Evolutionary conservation across 148 eudicot genomes (phyloP).

Genomic region (Rhododendron vialii): DNA sequence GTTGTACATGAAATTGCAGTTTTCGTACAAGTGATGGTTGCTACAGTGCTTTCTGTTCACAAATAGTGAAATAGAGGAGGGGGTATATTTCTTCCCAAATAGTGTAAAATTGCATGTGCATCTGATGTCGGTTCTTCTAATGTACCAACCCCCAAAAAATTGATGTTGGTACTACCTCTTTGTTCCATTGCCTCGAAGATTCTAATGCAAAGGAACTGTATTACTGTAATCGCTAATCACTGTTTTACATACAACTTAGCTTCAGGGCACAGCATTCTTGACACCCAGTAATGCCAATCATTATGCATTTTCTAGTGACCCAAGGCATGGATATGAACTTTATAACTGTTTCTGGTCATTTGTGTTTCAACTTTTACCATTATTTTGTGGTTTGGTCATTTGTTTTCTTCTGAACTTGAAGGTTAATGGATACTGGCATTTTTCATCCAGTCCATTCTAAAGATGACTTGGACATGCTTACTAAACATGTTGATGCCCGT

Average conservation of each 20-base stretch:
- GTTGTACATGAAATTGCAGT: neutral
- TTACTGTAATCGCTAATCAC: neutral
- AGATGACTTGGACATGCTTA: neutral
- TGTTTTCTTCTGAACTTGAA: neutral
- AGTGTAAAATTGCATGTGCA: neutral
- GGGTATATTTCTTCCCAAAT: neutral
- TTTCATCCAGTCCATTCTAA: neutral
- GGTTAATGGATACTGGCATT: neutral
- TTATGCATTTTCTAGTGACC: neutral
- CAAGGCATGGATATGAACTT: neutral
- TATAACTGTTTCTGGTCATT: neutral
- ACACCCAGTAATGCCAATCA: too few relatives aligned
- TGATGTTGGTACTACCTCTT: neutral
- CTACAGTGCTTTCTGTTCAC: neutral
- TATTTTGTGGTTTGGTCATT: neutral
- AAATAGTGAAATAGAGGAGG: neutral
- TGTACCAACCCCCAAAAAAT: too few relatives aligned
- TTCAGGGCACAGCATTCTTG: neutral
- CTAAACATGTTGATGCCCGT: neutral
- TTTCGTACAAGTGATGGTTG: neutral
- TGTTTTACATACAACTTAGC: neutral
- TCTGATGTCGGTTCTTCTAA: neutral
- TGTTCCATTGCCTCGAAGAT: neutral
- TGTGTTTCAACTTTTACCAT: neutral
- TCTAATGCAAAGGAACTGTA: neutral